Percentiles rank a stretch among this genome's conserved stretches.
Conservation (phyloP, 345 rosid genomes). For the Gynandropsis gynandra region DNA sequence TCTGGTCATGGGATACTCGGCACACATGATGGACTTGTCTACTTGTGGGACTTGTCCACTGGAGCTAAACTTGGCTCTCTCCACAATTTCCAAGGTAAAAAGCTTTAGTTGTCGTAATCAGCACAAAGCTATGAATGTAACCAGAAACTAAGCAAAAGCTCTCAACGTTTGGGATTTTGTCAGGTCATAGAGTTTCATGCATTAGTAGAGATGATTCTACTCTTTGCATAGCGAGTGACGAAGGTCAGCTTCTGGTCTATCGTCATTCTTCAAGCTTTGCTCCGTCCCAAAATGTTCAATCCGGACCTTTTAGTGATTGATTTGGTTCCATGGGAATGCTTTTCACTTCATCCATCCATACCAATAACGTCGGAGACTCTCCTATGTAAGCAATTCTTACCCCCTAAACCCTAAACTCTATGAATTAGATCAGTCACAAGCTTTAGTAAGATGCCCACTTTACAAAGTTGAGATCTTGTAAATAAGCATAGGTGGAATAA, state of each 20-base stretch:
- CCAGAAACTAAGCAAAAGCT: neutral
- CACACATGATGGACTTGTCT: conserved; percentile 62
- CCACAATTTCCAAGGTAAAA: conserved; percentile 67
- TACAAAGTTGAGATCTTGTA: too few relatives aligned
- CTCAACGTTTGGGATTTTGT: neutral
- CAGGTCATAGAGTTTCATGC: conserved; percentile 62
- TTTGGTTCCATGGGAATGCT: too few relatives aligned
- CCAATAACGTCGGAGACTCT: too few relatives aligned
- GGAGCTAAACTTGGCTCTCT: conserved; percentile 55
- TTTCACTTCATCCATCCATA: too few relatives aligned
- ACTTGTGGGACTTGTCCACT: conserved; percentile 60
- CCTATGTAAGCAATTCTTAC: too few relatives aligned
- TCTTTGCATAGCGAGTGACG: conserved; percentile 46
- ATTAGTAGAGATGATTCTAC: conserved; percentile 55
- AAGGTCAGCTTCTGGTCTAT: conserved; percentile 64
- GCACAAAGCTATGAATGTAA: neutral
- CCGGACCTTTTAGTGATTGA: too few relatives aligned
- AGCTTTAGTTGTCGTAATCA: neutral
- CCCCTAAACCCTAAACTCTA: too few relatives aligned
- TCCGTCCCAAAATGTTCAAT: too few relatives aligned
- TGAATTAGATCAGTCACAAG: too few relatives aligned
- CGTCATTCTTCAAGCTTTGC: conserved; percentile 5
- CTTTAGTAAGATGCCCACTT: too few relatives aligned
- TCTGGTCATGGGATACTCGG: conserved; percentile 65
- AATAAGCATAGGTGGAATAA: too few relatives aligned